phyloP scores from a whole-genome alignment of 73 alveolate genomes.

The Blepharisma stoltei region DNA sequence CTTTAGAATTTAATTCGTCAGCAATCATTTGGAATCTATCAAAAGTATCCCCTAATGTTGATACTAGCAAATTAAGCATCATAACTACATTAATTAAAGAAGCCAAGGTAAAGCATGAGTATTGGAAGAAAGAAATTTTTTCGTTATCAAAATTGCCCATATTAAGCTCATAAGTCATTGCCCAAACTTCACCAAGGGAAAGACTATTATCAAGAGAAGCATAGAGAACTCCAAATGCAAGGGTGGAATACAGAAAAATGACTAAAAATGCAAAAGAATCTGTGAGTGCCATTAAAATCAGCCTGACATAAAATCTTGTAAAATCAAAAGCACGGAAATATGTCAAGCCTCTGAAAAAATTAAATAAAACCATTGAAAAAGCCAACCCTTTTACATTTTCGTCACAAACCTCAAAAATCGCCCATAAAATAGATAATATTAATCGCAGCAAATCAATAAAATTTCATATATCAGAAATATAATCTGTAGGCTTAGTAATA shows the following conservation, averaged over 20 bases:
- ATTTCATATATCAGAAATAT: background rate
- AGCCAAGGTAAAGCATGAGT: constrained; percentile 4
- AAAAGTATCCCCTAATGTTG: constrained; percentile 30
- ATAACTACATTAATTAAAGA: background rate
- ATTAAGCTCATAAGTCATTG: background rate
- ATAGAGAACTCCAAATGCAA: constrained; percentile 18
- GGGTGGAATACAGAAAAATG: constrained; percentile 19
- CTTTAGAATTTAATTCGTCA: background rate
- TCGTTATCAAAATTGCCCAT: constrained; percentile 23
- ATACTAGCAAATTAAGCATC: background rate
- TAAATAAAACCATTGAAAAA: background rate
- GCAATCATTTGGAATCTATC: constrained; percentile 1
- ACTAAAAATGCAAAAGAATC: background rate
- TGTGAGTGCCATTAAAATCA: background rate
- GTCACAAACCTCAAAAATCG: background rate
- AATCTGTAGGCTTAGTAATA: background rate
- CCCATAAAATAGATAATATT: background rate
- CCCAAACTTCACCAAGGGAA: background rate
- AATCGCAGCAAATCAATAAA: background rate
- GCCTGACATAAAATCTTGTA: background rate
- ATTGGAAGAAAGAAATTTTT: background rate
- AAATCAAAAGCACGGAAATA: constrained; percentile 2
- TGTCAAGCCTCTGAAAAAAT: constrained; percentile 21
- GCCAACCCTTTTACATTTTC: background rate
- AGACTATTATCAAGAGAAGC: background rate